A percentile compares a stretch with the other conserved stretches of the same genome.
phyloP scores from a whole-genome alignment of 352 stramenopile genomes.

The Pythium sp. region DNA sequence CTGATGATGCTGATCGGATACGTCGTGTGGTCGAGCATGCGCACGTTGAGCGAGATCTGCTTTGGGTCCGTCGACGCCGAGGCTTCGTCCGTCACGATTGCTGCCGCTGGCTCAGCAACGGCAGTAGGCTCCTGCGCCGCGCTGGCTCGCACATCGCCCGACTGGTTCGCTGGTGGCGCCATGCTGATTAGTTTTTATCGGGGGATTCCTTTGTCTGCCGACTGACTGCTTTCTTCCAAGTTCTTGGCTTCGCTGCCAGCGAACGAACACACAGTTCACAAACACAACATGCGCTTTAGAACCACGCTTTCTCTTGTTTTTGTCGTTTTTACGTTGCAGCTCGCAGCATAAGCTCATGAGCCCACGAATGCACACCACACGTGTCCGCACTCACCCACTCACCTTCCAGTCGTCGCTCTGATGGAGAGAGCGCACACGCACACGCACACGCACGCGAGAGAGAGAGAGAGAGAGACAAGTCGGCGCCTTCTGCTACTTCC shows the following conservation, averaged over 20 bases:
- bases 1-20: conserved; percentile 66
- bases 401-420: too few relatives aligned
- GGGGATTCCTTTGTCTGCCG: too few relatives aligned
- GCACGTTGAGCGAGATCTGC: conserved; percentile 71
- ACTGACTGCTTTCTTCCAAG: background rate
- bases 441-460: too few relatives aligned
- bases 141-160: background rate
- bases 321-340: too few relatives aligned
- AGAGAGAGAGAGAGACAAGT: too few relatives aligned
- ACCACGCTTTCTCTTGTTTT: too few relatives aligned
- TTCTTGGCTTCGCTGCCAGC: background rate
- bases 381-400: too few relatives aligned
- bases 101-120: background rate
- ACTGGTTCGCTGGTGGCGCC: background rate
- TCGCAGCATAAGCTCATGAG: too few relatives aligned
- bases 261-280: conserved; percentile 6
- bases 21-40: conserved; percentile 80
- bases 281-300: too few relatives aligned
- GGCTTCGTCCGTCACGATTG: conserved; percentile 9
- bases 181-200: background rate
- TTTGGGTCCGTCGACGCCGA: conserved; percentile 2
- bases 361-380: too few relatives aligned
- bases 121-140: background rate
- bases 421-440: too few relatives aligned
- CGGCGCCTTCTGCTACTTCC: too few relatives aligned